Evolutionary conservation across 2,329 filamentous ascomycete genomes (phyloP).

Genomic region (Xylaria sp.): DNA sequence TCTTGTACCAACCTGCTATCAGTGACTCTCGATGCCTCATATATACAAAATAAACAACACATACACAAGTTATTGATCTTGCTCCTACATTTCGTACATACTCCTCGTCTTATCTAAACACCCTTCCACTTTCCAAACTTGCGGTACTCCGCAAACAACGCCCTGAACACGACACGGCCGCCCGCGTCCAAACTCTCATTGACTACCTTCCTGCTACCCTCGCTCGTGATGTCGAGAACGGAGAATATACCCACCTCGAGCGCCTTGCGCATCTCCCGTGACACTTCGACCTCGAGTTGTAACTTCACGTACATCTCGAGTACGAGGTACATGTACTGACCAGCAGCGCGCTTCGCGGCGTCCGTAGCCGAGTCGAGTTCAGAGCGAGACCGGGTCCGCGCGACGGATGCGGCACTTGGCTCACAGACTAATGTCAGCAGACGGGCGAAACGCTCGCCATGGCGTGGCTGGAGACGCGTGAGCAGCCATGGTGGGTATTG

Average conservation of each 20-base stretch:
- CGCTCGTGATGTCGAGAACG: conserved; percentile 53
- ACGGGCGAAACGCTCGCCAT: conserved; percentile 49
- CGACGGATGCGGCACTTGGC: conserved; percentile 51
- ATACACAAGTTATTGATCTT: neutral
- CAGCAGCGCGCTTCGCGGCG: conserved; percentile 55
- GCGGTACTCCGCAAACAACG: conserved; percentile 54
- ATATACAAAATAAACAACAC: neutral
- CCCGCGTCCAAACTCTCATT: conserved; percentile 56
- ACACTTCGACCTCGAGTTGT: conserved; percentile 50
- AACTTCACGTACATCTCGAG: conserved; percentile 56
- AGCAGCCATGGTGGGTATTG: conserved; percentile 35
- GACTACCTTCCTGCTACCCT: conserved; percentile 50
- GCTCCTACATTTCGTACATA: neutral
- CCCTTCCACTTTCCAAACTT: conserved; percentile 62
- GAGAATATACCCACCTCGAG: conserved; percentile 55
- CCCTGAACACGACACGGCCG: conserved; percentile 53
- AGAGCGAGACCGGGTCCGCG: conserved; percentile 32
- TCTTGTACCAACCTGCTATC: neutral
- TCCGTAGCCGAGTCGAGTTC: conserved; percentile 55
- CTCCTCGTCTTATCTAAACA: conserved; percentile 29
- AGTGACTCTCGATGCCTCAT: neutral
- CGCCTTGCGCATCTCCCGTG: conserved; percentile 47
- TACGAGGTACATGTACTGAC: conserved; percentile 57
- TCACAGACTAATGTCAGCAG: conserved; percentile 57
- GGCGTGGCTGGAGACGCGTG: conserved; percentile 34